Evolutionary conservation across 257 asterid species (phyloP), one percentile per base, ranked within the genome.

Genomic region (Handroanthus guayacan): DNA sequence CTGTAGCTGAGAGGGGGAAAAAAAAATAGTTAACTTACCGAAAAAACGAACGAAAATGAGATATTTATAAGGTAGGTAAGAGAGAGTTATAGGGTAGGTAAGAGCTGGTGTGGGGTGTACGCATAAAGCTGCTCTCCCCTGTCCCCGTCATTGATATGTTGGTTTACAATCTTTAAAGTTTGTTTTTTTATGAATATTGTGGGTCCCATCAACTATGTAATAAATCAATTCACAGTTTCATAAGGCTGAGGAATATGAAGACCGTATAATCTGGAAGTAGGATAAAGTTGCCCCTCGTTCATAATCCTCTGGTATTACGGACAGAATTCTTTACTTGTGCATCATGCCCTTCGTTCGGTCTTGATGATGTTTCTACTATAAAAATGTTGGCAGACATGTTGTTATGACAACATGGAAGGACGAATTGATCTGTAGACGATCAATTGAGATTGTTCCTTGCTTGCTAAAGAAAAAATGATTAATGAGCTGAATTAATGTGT

Each of bases 341-440:
- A 25, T 25, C 11, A 16, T 31, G 69, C 20, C 10, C 75, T 36
- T 41, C 17, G 13, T 63, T 38, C 45, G 38, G 36, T 25, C 66
- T 16, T 58, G 57, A 39, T 60, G 20, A 80, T 5, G 68, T 44
- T 39, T 38, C 34, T 36, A 48, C 14, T 57, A 9, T 55, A 57
- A 50, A 39, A n/a, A 57, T 37, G 66, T 14, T 17, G 34, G 43
- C 51, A 51, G 54, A 66, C 38, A 41, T 37, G 69, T 13, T 69
- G 37, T 38, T 73, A 39, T 18, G 6, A 34, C 25, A 36, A 13
- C 52, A 72, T n/a, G 73, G 25, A n/a, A 41, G 45, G 18, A 71
- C 72, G 58, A 63, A 44, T 25, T 9, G 64, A 67, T 79, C 47
- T 8, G 31, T 58, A 37, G 75, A 76, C 71, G 70, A 58, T 55